Percentiles rank a stretch among this genome's conserved stretches.
Conservation (phyloP, 495 filamentous ascomycete genomes). For the Penicillium steckii region DNA sequence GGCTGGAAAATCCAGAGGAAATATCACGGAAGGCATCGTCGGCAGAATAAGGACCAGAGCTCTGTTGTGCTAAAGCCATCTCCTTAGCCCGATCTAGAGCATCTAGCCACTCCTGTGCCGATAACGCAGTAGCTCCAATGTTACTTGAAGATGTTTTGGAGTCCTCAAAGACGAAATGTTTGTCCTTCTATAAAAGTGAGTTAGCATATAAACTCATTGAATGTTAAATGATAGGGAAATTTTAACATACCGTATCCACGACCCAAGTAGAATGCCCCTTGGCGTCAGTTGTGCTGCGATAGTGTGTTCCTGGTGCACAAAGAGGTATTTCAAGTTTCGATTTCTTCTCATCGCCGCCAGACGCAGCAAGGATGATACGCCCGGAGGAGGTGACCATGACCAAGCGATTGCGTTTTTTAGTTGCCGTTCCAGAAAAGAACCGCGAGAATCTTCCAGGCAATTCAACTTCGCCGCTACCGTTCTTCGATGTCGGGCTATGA, state of each 20-base stretch:
- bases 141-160: conserved; percentile 61
- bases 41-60: conserved; percentile 61
- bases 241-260: conserved; percentile 80
- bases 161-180: conserved; percentile 93
- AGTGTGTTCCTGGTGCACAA: conserved; percentile 66
- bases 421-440: conserved; percentile 84
- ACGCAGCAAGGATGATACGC: conserved; percentile 84
- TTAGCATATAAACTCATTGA: conserved; percentile 5
- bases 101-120: conserved; percentile 85
- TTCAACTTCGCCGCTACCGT: conserved; percentile 58
- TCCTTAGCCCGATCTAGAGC: conserved; percentile 78
- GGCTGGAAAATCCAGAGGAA: conserved; percentile 69
- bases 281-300: conserved; percentile 74
- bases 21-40: conserved; percentile 72
- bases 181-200: conserved; percentile 63
- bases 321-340: conserved; percentile 87
- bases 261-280: conserved; percentile 87
- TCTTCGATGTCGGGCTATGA: conserved; percentile 65
- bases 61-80: conserved; percentile 69
- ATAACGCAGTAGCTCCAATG: conserved; percentile 43
- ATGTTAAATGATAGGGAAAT: too few species aligned
- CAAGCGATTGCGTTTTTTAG: conserved; percentile 89
- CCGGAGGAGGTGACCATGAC: conserved; percentile 95
- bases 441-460: conserved; percentile 81
- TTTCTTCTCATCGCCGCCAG: conserved; percentile 94